Percentiles rank a stretch among this genome's conserved stretches.
Conservation (phyloP, 2,329 filamentous ascomycete genomes). For the Talaromyces sp. region DNA sequence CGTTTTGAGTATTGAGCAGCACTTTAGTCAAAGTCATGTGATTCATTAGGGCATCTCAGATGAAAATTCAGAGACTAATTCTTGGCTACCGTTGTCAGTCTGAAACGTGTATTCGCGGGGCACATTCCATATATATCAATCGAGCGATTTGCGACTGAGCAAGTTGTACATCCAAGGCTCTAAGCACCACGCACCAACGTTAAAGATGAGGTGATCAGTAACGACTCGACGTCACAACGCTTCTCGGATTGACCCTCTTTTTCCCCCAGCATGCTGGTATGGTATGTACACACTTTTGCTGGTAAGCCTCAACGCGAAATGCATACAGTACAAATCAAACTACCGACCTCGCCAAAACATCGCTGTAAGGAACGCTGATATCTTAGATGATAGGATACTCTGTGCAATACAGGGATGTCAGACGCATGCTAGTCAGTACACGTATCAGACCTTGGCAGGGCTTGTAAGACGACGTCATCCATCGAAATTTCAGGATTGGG, state of each 20-base stretch:
- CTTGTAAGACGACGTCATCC: slow-evolving; percentile 4
- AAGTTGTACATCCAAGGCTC: background rate
- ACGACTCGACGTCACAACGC: background rate
- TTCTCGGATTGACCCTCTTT: background rate
- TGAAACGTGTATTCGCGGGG: background rate
- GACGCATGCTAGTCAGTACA: background rate
- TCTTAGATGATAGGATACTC: background rate
- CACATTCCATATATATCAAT: background rate
- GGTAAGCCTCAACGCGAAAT: background rate
- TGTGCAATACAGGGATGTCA: background rate
- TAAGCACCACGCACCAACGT: background rate
- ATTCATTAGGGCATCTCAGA: too few relatives aligned
- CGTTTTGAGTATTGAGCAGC: background rate
- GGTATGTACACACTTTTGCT: background rate
- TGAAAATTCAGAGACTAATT: background rate
- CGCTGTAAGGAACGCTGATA: background rate
- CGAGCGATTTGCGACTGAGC: background rate
- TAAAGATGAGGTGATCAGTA: background rate
- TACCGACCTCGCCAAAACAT: background rate
- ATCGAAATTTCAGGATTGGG: background rate
- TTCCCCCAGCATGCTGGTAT: background rate
- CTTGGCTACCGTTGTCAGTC: background rate
- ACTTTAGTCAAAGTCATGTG: background rate
- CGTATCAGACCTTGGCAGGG: background rate
- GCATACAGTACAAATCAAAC: background rate